Conservation (phyloP, 257 asterid genomes). For the Handroanthus guayacan region DNA sequence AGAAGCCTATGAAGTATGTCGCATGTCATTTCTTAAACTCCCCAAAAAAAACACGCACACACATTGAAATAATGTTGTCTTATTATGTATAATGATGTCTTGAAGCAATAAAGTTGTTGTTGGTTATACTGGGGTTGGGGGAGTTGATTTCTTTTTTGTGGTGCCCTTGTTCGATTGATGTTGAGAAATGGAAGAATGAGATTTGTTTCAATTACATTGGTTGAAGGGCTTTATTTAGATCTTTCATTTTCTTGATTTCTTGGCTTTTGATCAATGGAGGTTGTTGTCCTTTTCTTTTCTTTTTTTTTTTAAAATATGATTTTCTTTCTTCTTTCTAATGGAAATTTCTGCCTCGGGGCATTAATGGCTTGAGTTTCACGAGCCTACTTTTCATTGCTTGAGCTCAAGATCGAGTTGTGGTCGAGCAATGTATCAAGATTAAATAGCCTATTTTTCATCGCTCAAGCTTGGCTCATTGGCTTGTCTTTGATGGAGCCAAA, state of each 20-base stretch:
- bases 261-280: neutral
- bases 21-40: conserved; percentile 38
- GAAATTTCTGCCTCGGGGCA: too few relatives aligned
- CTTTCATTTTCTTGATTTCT: neutral
- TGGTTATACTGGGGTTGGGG: neutral
- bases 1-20: conserved; percentile 83
- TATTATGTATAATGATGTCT: neutral
- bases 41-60: neutral
- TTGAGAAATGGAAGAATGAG: neutral
- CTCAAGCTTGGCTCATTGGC: too few relatives aligned
- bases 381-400: too few relatives aligned
- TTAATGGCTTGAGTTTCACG: too few relatives aligned
- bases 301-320: too few relatives aligned
- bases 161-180: neutral
- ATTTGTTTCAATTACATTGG: neutral
- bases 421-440: too few relatives aligned
- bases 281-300: too few relatives aligned
- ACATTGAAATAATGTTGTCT: neutral
- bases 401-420: too few relatives aligned
- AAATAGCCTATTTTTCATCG: too few relatives aligned
- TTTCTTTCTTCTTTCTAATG: too few relatives aligned
- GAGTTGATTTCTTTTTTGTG: neutral
- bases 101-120: neutral
- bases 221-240: neutral
- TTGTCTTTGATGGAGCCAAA: too few relatives aligned